Base-by-base conservation (phyloP, 345 rosid species). In the Salix koriyanagi region DNA sequence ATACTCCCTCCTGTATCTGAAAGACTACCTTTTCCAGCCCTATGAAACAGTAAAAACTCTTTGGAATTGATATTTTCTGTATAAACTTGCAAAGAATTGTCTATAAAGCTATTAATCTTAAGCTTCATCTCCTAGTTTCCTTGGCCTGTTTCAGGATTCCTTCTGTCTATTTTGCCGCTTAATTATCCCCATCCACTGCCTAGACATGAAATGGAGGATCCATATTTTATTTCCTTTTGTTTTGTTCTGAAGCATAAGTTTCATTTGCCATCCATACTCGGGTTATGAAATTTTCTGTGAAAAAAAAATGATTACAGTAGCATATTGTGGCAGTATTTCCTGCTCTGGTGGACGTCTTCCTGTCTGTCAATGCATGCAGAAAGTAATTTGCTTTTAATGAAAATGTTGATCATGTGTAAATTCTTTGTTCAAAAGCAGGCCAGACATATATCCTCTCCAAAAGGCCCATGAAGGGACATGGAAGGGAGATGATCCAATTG, bases 401-500 rank as follows among this genome's bases (percentile, higher is more conserved):
- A 28, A 56, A 67, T 65, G 71, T 67, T 18, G 68, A 58, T 15
- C 44, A 34, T n/a, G 13, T 50, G 74, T 82, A 65, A 69, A 75
- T 56, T 58, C 3, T 67, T 77, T 58, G 72, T 82, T 68, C 73
- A 64, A 77, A 86, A 80, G 77, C 92, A 93, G 99, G 97, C 79
- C 95, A 87, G 54, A 85, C 94, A 56, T 96, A 89, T 85, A 81
- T 89, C 76, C 80, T 74, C 65, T 84, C 89, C 26, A 93, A 89
- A 85, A 86, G 93, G 77, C 99, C 98, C 48, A 87, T 81, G 81
- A 92, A 84, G 80, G 99, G 98, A 79, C 99, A 83, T 77, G 99
- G 99, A 52, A 90, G 98, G 61, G 99, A 93, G 92, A 89, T 86
- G 88, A 94, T 96, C 83, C 99, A 96, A 54, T 77, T 96, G 39